phyloP scores from a whole-genome alignment of 495 filamentous ascomycete species.

The Astrocystis sublimbata region DNA sequence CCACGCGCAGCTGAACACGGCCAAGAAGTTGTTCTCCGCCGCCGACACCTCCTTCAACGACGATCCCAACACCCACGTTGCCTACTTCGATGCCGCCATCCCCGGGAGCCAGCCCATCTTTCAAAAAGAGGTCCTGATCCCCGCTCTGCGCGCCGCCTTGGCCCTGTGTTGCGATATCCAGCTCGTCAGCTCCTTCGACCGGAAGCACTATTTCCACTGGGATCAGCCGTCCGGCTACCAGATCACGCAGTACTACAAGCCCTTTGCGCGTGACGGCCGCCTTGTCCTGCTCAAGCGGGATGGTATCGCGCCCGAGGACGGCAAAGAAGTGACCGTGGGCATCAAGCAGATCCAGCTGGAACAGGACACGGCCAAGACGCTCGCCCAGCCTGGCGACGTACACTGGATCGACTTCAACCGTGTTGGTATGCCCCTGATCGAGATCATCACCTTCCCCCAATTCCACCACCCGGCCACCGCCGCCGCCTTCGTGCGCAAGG shows the following conservation, averaged over 20 bases:
- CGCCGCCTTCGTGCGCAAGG: constrained; percentile 82
- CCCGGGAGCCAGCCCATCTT: constrained; percentile 88
- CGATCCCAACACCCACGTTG: constrained; percentile 78
- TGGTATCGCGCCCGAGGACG: constrained; percentile 72
- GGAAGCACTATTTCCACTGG: constrained; percentile 99
- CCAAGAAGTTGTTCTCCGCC: constrained; percentile 79
- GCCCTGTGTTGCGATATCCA: constrained; percentile 80
- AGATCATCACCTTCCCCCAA: constrained; percentile 89
- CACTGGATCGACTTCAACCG: constrained; percentile 93
- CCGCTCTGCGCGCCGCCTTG: constrained; percentile 84
- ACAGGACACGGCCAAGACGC: constrained; percentile 95
- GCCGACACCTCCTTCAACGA: constrained; percentile 67
- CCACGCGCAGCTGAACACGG: constrained; percentile 91
- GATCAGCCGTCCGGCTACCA: constrained; percentile 96
- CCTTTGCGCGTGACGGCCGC: constrained; percentile 76
- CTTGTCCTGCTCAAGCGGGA: constrained; percentile 73
- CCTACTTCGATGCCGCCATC: constrained; percentile 84
- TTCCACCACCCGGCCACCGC: constrained; percentile 85
- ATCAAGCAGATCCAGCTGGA: constrained; percentile 96
- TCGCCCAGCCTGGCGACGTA: constrained; percentile 68
- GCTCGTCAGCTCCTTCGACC: constrained; percentile 76
- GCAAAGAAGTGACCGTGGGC: constrained; percentile 64
- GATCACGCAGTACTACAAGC: constrained; percentile 93
- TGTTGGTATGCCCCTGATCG: constrained; percentile 84
- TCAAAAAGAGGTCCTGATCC: constrained; percentile 79